Evolutionary conservation across 352 stramenopile genomes (phyloP).

Genomic region (Phytopythium delawarense): DNA sequence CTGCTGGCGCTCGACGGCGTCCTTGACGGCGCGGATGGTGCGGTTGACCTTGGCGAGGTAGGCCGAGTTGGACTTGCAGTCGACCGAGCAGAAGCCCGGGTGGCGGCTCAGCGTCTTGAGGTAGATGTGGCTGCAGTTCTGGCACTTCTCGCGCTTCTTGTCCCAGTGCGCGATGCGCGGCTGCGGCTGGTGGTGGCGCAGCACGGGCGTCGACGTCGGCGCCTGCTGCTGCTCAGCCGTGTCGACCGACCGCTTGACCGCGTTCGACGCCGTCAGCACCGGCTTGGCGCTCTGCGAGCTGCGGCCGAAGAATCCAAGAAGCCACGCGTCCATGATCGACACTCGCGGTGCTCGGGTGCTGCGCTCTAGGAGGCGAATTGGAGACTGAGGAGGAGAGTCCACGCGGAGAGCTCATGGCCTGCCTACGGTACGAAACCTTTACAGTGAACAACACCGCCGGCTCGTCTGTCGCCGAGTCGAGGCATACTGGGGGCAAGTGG

Average conservation of each 20-base stretch:
- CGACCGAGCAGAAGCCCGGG: conserved; percentile 77
- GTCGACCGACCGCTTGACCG: too few species aligned
- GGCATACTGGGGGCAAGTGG: not conserved
- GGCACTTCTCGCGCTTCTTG: conserved; percentile 82
- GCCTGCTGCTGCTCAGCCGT: too few species aligned
- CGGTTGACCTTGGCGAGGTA: conserved; percentile 84
- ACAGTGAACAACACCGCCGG: not conserved
- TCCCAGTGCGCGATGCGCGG: conserved; percentile 73
- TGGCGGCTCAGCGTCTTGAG: conserved; percentile 80
- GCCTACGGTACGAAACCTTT: not conserved
- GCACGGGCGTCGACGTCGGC: not conserved
- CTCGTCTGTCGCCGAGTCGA: not conserved
- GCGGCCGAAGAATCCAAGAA: conserved; percentile 9
- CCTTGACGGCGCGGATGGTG: conserved; percentile 75
- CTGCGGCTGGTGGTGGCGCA: not conserved
- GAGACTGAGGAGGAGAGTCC: not conserved
- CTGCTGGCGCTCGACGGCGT: conserved; percentile 50
- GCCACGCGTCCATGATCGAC: conserved; percentile 36
- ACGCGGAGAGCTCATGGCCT: too few species aligned
- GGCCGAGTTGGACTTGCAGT: conserved; percentile 85
- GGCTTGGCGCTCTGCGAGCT: conserved; percentile 14
- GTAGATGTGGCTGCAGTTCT: conserved; percentile 83
- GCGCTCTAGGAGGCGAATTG: not conserved
- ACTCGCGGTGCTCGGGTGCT: not conserved
- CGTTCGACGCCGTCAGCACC: not conserved